Percentiles rank a stretch among this genome's conserved stretches.
phyloP scores from a whole-genome alignment of 345 rosid genomes.

The Boechera stricta region DNA sequence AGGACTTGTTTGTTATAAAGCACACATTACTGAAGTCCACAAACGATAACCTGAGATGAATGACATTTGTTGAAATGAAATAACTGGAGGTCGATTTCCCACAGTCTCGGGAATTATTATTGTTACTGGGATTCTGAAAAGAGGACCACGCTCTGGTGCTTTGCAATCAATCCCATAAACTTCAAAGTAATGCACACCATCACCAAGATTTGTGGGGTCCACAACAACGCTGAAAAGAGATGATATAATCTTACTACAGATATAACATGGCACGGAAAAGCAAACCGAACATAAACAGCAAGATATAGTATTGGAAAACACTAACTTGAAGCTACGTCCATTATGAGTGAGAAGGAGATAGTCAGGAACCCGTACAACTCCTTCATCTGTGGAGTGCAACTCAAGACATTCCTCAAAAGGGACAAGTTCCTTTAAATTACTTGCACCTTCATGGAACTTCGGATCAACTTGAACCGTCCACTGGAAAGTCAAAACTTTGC shows the following conservation, averaged over 20 bases:
- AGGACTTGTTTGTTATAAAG: conserved; percentile 22
- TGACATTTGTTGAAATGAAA: conserved; percentile 77
- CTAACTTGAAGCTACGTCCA: conserved; percentile 96
- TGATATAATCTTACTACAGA: conserved; percentile 15
- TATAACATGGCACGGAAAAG: conserved; percentile 27
- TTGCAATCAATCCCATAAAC: conserved; percentile 92
- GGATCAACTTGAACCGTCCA: conserved; percentile 95
- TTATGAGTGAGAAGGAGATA: conserved; percentile 89
- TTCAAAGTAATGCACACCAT: conserved; percentile 91
- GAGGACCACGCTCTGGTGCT: conserved; percentile 91
- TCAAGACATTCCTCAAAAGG: conserved; percentile 94
- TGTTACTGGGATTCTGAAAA: conserved; percentile 89
- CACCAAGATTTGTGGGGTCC: conserved; percentile 82
- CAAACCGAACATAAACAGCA: conserved; percentile 11
- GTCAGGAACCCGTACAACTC: conserved; percentile 80
- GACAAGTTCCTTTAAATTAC: conserved; percentile 86
- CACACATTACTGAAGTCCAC: conserved; percentile 28
- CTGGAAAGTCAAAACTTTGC: conserved; percentile 53
- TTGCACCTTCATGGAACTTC: conserved; percentile 93
- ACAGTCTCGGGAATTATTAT: conserved; percentile 78
- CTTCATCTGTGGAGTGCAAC: conserved; percentile 71
- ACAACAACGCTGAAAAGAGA: conserved; percentile 77
- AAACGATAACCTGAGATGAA: conserved; percentile 72
- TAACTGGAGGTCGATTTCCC: conserved; percentile 65
- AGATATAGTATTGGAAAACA: conserved; percentile 41